Evolutionary conservation across 1,284 basidiomycete species (phyloP).

Genomic region (Trametes sp.): DNA sequence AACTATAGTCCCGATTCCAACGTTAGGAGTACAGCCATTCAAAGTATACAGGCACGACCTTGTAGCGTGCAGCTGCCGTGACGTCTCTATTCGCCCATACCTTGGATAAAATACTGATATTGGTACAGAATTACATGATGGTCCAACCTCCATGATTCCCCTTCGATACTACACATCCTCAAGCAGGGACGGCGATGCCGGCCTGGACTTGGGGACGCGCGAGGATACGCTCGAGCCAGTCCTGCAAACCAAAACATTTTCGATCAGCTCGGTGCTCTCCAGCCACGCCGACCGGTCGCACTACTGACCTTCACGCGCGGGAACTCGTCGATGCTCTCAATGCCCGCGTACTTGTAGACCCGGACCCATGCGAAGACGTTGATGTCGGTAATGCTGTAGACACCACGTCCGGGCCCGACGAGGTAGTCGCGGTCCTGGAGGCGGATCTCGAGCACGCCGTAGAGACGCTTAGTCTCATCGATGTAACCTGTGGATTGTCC

Average conservation of each 20-base stretch:
- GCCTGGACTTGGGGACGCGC: constrained; percentile 37
- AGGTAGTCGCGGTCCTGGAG: constrained; percentile 73
- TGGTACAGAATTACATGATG: neutral
- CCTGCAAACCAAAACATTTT: constrained; percentile 17
- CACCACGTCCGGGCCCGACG: constrained; percentile 70
- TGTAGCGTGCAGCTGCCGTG: too few relatives aligned
- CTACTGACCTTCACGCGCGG: constrained; percentile 42
- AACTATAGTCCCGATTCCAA: too few relatives aligned
- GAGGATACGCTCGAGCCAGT: constrained; percentile 36
- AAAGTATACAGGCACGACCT: too few relatives aligned
- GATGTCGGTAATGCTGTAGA: constrained; percentile 73
- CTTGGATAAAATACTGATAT: too few relatives aligned
- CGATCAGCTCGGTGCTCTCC: neutral
- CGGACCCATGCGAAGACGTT: constrained; percentile 67
- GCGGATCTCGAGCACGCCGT: constrained; percentile 76
- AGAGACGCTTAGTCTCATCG: constrained; percentile 82
- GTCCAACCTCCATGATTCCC: neutral
- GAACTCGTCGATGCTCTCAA: constrained; percentile 54
- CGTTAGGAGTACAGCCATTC: too few relatives aligned
- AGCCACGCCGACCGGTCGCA: neutral
- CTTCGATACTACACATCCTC: neutral
- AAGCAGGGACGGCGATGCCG: constrained; percentile 36
- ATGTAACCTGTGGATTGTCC: constrained; percentile 59
- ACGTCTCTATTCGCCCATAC: too few relatives aligned
- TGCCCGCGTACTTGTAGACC: constrained; percentile 50